Evolutionary conservation across 257 asterid genomes (phyloP), one percentile per base, ranked within the genome.

Genomic region (Hygrophila difformis): DNA sequence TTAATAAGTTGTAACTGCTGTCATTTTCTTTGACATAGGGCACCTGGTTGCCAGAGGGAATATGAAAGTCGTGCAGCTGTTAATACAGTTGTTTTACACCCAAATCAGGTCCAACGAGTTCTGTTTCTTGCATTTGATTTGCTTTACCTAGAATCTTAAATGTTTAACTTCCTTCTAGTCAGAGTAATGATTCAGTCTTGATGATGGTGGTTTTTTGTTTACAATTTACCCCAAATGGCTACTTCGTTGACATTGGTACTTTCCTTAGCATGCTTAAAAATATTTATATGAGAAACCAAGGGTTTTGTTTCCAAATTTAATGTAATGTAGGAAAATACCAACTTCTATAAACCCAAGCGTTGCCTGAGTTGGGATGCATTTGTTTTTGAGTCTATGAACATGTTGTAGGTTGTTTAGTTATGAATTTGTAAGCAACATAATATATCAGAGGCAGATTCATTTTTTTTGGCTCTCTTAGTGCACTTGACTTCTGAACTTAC

Each of bases 61-160:
- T 89, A 89, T 55, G 98, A 89, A 78, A 89, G 98, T 10, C 93
- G 98, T 44, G 98, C 94, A 12, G 98, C 98, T 34, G 98, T 89
- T 59, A 89, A 89, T 63, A 77, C 96, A 14, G 98, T 89, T 66
- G 93, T 89, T 57, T 76, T 89, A 80, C 98, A 86, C 58, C 98
- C 98, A 41, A 89, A 89, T 72, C 98, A 89, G 93, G 96, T 74
- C 26, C 18, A 28, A 41, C 8, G 22, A 43, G 14, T 36, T 46
- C 18, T 1, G 39, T 44, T 51, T 56, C 46, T 48, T 24, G 33
- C 22, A n/a, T 12, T 43, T 8, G 18, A 23, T 18, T 55, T 9
- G 11, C n/a, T 52, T 18, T 37, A 26, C 31, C 10, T 9, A 33
- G 12, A 33, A 9, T 33, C 37, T 26, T 18, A n/a, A 35, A 15